Percentiles rank a stretch among this genome's conserved stretches.
Conservation (phyloP, 495 filamentous ascomycete genomes). For the Penicillium goetzii region DNA sequence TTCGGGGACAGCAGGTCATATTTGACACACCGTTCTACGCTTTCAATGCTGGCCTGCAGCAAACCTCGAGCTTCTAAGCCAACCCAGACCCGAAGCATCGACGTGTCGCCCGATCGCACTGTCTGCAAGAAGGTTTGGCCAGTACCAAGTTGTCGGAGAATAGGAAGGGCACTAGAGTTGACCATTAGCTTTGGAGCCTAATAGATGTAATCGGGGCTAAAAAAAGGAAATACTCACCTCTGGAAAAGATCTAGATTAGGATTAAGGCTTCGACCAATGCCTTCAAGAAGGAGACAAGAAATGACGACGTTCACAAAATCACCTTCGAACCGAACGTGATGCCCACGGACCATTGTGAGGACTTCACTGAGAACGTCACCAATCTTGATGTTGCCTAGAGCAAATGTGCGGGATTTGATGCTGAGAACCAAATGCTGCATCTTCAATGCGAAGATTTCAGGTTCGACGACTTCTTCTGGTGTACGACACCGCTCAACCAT, state of each 20-base stretch:
- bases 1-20: slow-evolving; percentile 83
- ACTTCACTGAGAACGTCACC: slow-evolving; percentile 93
- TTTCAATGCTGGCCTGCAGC: slow-evolving; percentile 84
- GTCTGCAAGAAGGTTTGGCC: slow-evolving; percentile 54
- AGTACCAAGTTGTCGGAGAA: slow-evolving; percentile 83
- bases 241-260: slow-evolving; percentile 87
- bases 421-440: slow-evolving; percentile 95
- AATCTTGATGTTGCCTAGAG: slow-evolving; percentile 93
- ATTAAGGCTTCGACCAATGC: slow-evolving; percentile 86
- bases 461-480: slow-evolving; percentile 82
- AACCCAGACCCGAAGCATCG: slow-evolving; percentile 94
- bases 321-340: slow-evolving; percentile 94
- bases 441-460: slow-evolving; percentile 87
- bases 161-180: slow-evolving; percentile 75
- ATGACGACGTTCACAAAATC: slow-evolving; percentile 99
- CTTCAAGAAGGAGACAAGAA: slow-evolving; percentile 89
- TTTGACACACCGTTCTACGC: slow-evolving; percentile 83
- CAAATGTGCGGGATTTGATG: slow-evolving; percentile 88
- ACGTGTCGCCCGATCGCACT: slow-evolving; percentile 71
- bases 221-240: slow-evolving; percentile 52
- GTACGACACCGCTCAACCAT: slow-evolving; percentile 96
- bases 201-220: not conserved
- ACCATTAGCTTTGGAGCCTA: not conserved
- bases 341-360: slow-evolving; percentile 84
- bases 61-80: slow-evolving; percentile 87